These are phyloP conservation scores for Suhomyces maxii DNA, from an alignment of 1,139 yeast genomes.

Conservation along the genomic window DNA sequence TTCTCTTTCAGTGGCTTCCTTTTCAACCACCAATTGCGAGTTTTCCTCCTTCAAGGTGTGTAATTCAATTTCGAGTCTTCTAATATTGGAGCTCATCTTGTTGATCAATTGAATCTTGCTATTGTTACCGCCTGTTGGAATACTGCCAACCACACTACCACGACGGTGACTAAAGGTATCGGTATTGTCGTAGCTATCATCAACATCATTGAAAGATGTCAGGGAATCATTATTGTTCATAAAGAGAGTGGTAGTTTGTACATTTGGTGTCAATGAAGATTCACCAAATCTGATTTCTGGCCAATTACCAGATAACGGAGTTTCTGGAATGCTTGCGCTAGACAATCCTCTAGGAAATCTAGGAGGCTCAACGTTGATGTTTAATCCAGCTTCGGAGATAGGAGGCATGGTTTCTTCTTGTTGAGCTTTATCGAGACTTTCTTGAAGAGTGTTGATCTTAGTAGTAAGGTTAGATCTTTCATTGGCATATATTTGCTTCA, in stretches of 20 bases:
- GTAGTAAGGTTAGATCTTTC: constrained; percentile 31
- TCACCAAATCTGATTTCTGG: constrained; percentile 34
- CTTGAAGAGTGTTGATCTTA: constrained; percentile 28
- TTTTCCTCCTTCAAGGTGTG: constrained; percentile 66
- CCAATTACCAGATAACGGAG: constrained; percentile 10
- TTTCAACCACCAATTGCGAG: constrained; percentile 51
- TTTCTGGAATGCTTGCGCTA: constrained; percentile 6
- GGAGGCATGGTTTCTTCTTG: not conserved
- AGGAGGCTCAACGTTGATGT: constrained; percentile 18
- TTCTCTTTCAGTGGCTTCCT: constrained; percentile 67
- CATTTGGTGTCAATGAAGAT: constrained; percentile 20
- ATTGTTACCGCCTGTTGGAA: constrained; percentile 18
- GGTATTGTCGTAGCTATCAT: constrained; percentile 6
- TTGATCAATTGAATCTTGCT: constrained; percentile 61
- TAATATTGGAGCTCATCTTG: constrained; percentile 70
- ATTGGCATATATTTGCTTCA: constrained; percentile 30
- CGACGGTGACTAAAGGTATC: constrained; percentile 5
- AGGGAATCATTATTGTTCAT: constrained; percentile 13
- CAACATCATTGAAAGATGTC: constrained; percentile 9
- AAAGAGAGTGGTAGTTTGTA: constrained; percentile 27
- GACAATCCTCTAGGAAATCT: constrained; percentile 6
- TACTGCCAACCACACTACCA: constrained; percentile 15
- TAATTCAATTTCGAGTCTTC: constrained; percentile 79
- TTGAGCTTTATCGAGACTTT: constrained; percentile 13
- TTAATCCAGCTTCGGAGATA: constrained; percentile 13